Base-by-base conservation (phyloP, 164 flowering plant genomes). In the Pachysandra terminalis region DNA sequence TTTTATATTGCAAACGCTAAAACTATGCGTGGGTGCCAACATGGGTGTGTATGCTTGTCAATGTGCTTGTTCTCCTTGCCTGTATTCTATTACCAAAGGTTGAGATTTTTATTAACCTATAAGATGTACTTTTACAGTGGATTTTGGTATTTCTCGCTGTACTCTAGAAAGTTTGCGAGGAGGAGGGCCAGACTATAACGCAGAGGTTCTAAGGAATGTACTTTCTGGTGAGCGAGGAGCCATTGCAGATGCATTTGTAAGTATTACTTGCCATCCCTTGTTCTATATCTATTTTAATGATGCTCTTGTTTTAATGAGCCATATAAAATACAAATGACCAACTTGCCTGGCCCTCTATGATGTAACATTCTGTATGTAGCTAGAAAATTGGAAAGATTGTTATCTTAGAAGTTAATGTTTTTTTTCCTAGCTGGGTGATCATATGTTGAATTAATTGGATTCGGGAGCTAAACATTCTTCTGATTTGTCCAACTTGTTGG, bases 81-180 rank as follows among this genome's bases (percentile, higher is more conserved):
- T 7, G 15, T 45, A 3, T 10, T 45, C 51, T 45, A 1, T 45
- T 45, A 45, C 51, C 51, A 10, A 45, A 10, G 10, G 14, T 45
- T 40, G 19, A 59, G 26, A 60, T 65, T 51, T 19, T 55, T 7
- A 28, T 26, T 62, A 51, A 58, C 28, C 48, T 26, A n/a, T n/a
- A n/a, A 21, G 16, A 16, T 66, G 13, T 64, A 22, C 45, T 72
- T 56, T 68, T 28, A 7, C 65, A 96, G 99, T 88, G 93, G 90
- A 93, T 21, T 93, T 87, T 78, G 95, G 96, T 41, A 90, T 93
- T 61, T 91, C 96, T 72, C 94, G 96, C 0, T 93, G 99, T 78
- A 88, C 91, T 55, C 61, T 92, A 16, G 93, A 83, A 9, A 75
- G 72, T 79, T 81, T 92, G 75, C 77, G 79, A 76, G 98, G 99